Conservation (phyloP, 2,329 filamentous ascomycete genomes). For the Diaporthe helianthi region DNA sequence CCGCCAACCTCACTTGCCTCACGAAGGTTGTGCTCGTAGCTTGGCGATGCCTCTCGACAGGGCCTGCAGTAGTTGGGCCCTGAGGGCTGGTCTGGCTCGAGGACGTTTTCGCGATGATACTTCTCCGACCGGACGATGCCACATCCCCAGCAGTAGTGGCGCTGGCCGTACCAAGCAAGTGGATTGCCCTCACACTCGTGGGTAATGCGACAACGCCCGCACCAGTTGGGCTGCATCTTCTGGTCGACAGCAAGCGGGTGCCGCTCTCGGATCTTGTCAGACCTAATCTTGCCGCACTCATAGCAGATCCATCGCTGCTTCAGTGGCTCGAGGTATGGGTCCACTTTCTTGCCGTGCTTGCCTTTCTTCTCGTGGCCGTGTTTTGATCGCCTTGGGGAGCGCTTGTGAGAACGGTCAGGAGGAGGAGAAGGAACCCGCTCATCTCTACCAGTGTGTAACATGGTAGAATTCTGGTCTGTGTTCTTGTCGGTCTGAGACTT, state of each 20-base stretch:
- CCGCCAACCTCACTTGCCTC: slow-evolving; percentile 32
- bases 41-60: slow-evolving; percentile 30
- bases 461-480: slow-evolving; percentile 15
- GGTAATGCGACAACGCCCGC: slow-evolving; percentile 44
- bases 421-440: slow-evolving; percentile 1
- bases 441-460: slow-evolving; percentile 5
- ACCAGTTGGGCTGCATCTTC: slow-evolving; percentile 45
- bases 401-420: neutral
- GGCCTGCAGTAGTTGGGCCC: slow-evolving; percentile 33
- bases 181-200: slow-evolving; percentile 14
- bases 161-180: slow-evolving; percentile 27
- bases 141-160: slow-evolving; percentile 35
- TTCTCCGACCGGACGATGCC: slow-evolving; percentile 33
- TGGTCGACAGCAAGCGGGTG: slow-evolving; percentile 43
- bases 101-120: slow-evolving; percentile 31
- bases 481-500: slow-evolving; percentile 2
- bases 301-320: slow-evolving; percentile 48
- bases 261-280: slow-evolving; percentile 47
- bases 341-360: slow-evolving; percentile 32
- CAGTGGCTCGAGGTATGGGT: slow-evolving; percentile 24
- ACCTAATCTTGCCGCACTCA: slow-evolving; percentile 50
- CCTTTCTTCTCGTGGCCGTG: slow-evolving; percentile 30
- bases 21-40: slow-evolving; percentile 29
- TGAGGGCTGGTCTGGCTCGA: slow-evolving; percentile 12
- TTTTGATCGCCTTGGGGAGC: slow-evolving; percentile 22